These are phyloP conservation scores for Asparagopsis taxiformis DNA, from an alignment of 31 red algal genomes.

Conservation along the genomic window DNA sequence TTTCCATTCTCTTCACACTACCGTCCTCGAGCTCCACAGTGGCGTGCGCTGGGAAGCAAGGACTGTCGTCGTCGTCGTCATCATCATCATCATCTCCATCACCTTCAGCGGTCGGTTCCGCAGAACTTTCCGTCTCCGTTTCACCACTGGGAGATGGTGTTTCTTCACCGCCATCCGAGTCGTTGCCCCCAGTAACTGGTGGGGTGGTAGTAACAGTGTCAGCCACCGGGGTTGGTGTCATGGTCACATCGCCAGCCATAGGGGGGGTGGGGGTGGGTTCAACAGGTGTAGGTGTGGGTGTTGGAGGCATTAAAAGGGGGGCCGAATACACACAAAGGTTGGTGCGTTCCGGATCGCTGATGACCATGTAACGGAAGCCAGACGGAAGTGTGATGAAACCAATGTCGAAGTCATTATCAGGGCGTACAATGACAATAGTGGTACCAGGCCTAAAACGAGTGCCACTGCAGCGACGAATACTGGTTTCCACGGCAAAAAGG, in stretches of 20 bases:
- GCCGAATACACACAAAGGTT: neutral
- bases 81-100: conserved; percentile 22
- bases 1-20: conserved; percentile 8
- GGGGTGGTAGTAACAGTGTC: neutral
- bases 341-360: conserved; percentile 13
- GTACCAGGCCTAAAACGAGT: too few species aligned
- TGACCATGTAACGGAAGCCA: conserved; percentile 11
- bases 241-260: neutral
- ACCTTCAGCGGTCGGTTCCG: neutral
- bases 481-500: too few species aligned
- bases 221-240: neutral
- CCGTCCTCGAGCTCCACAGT: conserved; percentile 23
- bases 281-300: neutral
- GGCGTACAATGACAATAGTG: too few species aligned
- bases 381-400: neutral
- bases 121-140: too few species aligned
- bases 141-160: too few species aligned
- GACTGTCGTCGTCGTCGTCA: conserved; percentile 24
- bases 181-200: neutral
- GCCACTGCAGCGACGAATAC: too few species aligned
- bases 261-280: neutral
- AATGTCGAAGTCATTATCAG: too few species aligned
- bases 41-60: conserved; percentile 34
- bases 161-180: neutral
- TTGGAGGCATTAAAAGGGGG: conserved; percentile 2